A percentile compares a stretch with the other conserved stretches of the same genome.
Conservation (phyloP, 169 alveolate genomes). For the Plasmodium berghei region DNA sequence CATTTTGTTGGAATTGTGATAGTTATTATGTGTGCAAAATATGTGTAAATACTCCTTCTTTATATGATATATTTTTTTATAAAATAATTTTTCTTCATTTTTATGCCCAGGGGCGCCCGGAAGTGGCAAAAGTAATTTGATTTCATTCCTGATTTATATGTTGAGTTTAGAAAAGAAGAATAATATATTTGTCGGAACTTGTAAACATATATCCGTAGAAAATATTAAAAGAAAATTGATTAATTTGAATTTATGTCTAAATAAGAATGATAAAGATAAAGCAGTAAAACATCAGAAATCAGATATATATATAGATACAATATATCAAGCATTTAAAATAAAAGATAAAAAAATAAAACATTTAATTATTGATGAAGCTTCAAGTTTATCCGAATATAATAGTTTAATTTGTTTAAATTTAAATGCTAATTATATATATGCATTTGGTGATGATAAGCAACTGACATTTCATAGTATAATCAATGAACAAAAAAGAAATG, state of each 20-base stretch:
- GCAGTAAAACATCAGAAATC: slow-evolving; percentile 21
- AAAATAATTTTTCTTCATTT: neutral
- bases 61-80: too few relatives aligned
- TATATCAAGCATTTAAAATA: slow-evolving; percentile 72
- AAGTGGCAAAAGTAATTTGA: slow-evolving; percentile 64
- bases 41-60: too few relatives aligned
- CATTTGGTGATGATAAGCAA: slow-evolving; percentile 73
- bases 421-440: slow-evolving; percentile 42
- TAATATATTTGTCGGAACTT: slow-evolving; percentile 50
- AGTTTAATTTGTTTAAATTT: slow-evolving; percentile 53
- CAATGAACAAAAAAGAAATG: slow-evolving; percentile 36
- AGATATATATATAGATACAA: slow-evolving; percentile 61
- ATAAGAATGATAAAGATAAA: slow-evolving; percentile 22
- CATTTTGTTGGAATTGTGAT: neutral
- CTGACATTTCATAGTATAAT: slow-evolving; percentile 64
- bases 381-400: slow-evolving; percentile 60
- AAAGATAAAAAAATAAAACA: slow-evolving; percentile 63
- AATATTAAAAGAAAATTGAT: slow-evolving; percentile 24
- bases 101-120: slow-evolving; percentile 52
- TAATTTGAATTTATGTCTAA: slow-evolving; percentile 43
- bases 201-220: slow-evolving; percentile 68
- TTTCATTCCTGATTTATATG: slow-evolving; percentile 40
- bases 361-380: slow-evolving; percentile 73
- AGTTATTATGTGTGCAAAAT: too few relatives aligned
- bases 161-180: slow-evolving; percentile 43